phyloP scores from a whole-genome alignment of 441 rosid species.

The Croton laevigatus region DNA sequence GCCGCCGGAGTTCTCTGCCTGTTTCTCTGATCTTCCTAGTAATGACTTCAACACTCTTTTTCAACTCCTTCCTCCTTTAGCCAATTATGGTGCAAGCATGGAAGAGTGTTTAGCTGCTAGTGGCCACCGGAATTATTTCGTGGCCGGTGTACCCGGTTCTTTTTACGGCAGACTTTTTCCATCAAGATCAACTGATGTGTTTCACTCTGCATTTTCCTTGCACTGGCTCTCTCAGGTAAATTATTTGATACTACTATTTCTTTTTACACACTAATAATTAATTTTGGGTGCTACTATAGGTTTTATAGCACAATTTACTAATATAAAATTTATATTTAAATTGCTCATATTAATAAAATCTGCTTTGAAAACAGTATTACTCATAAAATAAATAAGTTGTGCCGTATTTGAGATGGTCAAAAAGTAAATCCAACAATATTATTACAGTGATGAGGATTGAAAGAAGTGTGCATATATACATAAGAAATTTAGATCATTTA shows the following conservation, averaged over 20 bases:
- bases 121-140: constrained; percentile 70
- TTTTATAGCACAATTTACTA: no score
- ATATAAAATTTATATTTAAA: no score
- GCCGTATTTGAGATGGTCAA: constrained; percentile 17
- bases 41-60: constrained; percentile 94
- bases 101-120: constrained; percentile 75
- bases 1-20: constrained; percentile 77
- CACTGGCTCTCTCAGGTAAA: constrained; percentile 96
- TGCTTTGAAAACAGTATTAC: no score
- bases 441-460: not conserved
- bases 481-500: not conserved
- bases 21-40: constrained; percentile 86
- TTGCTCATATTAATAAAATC: no score
- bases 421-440: constrained; percentile 6
- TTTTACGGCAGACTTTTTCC: constrained; percentile 85
- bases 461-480: not conserved
- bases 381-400: no score
- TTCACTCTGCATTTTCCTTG: constrained; percentile 88
- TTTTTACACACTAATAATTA: no score
- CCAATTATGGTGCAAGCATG: constrained; percentile 58
- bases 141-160: constrained; percentile 89
- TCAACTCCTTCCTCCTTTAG: constrained; percentile 78
- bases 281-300: no score
- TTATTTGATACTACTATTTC: no score
- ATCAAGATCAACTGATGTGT: constrained; percentile 62